phyloP scores from a whole-genome alignment of 495 filamentous ascomycete genomes.

The Aspergillus ellipticus region DNA sequence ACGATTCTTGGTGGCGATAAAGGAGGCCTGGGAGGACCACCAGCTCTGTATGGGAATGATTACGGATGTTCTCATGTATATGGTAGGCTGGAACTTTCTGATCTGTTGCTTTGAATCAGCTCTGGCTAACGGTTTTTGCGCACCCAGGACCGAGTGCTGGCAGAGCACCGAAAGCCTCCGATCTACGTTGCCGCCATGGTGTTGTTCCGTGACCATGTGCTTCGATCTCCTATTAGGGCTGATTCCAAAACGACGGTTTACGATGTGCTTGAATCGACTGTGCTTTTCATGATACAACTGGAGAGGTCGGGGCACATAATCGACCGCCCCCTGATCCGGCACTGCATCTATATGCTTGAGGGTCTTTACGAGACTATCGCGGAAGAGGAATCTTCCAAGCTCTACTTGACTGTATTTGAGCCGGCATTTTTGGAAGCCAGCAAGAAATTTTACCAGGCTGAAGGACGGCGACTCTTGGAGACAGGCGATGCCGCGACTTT shows the following conservation, averaged over 20 bases:
- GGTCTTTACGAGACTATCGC: slow-evolving; percentile 75
- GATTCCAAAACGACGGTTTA: slow-evolving; percentile 51
- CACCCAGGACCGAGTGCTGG: slow-evolving; percentile 65
- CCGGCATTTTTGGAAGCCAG: slow-evolving; percentile 69
- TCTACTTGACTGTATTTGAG: slow-evolving; percentile 85
- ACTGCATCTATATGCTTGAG: slow-evolving; percentile 88
- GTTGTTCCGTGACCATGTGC: slow-evolving; percentile 79
- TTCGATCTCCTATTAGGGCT: slow-evolving; percentile 50
- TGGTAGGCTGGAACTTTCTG: slow-evolving; percentile 53
- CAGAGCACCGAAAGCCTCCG: slow-evolving; percentile 66
- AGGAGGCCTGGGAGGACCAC: slow-evolving; percentile 80
- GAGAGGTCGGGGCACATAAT: slow-evolving; percentile 89
- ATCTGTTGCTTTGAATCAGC: not conserved
- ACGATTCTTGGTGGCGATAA: slow-evolving; percentile 73
- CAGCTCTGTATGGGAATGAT: slow-evolving; percentile 94
- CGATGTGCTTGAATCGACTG: slow-evolving; percentile 70
- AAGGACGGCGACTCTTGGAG: slow-evolving; percentile 69
- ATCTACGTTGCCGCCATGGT: slow-evolving; percentile 83
- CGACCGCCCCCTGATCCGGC: slow-evolving; percentile 74
- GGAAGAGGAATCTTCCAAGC: slow-evolving; percentile 65
- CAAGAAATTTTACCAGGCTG: slow-evolving; percentile 66
- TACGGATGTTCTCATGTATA: slow-evolving; percentile 97
- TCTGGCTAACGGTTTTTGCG: slow-evolving; percentile 9
- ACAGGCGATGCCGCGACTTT: slow-evolving; percentile 78
- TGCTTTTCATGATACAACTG: slow-evolving; percentile 88